phyloP scores from a whole-genome alignment of 2,329 filamentous ascomycete genomes.

The Xylariaceae sp. region DNA sequence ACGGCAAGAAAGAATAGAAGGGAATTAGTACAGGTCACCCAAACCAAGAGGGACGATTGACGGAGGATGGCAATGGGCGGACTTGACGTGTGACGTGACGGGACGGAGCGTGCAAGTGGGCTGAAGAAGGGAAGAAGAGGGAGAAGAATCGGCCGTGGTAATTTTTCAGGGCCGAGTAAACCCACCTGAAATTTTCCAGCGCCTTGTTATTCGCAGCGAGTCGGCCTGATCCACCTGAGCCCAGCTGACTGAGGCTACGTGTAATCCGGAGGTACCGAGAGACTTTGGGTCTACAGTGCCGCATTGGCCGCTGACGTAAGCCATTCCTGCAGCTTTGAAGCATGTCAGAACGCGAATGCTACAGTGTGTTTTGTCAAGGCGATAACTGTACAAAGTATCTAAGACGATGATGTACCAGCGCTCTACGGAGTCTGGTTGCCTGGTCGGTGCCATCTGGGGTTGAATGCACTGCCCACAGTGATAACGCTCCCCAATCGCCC shows the following conservation, averaged over 20 bases:
- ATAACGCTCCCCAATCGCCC: no score
- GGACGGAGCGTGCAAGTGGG: conserved; percentile 32
- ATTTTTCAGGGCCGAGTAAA: neutral
- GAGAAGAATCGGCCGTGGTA: conserved; percentile 13
- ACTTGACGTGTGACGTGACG: conserved; percentile 32
- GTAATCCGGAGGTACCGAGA: neutral
- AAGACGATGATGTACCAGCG: neutral
- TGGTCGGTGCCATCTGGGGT: no score
- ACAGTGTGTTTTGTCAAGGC: no score
- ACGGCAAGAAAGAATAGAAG: conserved; percentile 28
- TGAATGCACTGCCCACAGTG: no score
- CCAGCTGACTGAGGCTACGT: neutral
- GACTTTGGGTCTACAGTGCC: neutral
- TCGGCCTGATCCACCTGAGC: neutral
- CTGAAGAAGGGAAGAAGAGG: conserved; percentile 23
- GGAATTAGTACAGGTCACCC: conserved; percentile 31
- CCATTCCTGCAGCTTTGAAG: neutral
- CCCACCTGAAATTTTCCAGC: conserved; percentile 1
- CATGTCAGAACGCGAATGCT: neutral
- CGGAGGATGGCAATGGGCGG: conserved; percentile 28
- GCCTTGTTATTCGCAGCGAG: conserved; percentile 1
- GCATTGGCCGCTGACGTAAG: neutral
- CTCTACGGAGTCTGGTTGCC: no score
- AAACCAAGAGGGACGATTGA: conserved; percentile 28
- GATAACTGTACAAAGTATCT: neutral